Base-by-base conservation (phyloP, 495 filamentous ascomycete species). In the Rhypophila decipiens region DNA sequence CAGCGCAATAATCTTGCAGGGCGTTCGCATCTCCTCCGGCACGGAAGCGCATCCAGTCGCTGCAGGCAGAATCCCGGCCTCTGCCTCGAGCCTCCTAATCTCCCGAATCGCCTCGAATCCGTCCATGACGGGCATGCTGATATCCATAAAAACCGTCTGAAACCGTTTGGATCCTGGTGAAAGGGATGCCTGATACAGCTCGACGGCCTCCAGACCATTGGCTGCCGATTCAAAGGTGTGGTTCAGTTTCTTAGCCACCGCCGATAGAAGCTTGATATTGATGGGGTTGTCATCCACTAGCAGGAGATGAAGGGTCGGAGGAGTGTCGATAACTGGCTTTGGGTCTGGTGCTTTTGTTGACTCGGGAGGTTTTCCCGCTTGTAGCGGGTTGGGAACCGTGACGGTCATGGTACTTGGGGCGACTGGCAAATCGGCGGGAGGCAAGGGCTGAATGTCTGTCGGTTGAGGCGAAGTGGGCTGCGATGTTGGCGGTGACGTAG, bases 271-370 rank as follows among this genome's bases (percentile, higher is more conserved):
- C n/a, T 78, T 81, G 27, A 87, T 74, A 51, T 89, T 89, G 54
- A 89, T 87, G 3, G 73, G 68, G 57, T 89, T 89, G 55, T 89
- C 85, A 48, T 89, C 85, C 0, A 88, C 85, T 0, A 87, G 73
- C 1, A 88, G 73, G 4, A 87, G 68, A 20, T 63, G 61, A 15
- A 11, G 17, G 1, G 22, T 41, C 2, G 31, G 17, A 62, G 19
- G 42, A 57, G 54, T 59, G 65, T 31, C 56, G 59, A 12, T 65
- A 59, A 31, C 68, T 74, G 20, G 22, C 4, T 19, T 12, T 51
- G 61, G 52, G 68, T 61, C 46, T 3, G 18, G n/a, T 15, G 33
- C 23, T n/a, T n/a, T 15, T 12, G 35, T 4, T 37, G 5, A 15
- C 5, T 5, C 38, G 3, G 8, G 36, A 3, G 36, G 36, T 18